Percentiles rank a stretch among this genome's conserved stretches.
Evolutionary conservation across 306 rosid species (phyloP).

Genomic region (Vigna hirtella): DNA sequence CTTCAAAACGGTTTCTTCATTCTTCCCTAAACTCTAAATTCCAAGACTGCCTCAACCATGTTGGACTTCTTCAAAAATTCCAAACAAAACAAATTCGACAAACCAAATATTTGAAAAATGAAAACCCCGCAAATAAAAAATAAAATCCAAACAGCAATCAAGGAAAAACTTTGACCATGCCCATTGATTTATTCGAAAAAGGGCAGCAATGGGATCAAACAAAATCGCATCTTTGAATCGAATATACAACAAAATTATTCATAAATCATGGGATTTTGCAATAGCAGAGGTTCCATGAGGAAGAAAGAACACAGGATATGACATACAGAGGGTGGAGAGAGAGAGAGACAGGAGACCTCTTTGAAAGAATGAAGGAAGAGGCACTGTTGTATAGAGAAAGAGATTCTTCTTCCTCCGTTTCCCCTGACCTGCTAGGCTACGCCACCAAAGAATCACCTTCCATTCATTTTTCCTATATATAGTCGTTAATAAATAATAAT

Average conservation of each 20-base stretch:
- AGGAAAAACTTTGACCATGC: neutral
- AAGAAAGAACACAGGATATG: neutral
- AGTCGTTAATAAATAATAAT: neutral
- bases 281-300: neutral
- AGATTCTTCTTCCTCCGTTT: slow-evolving; percentile 11
- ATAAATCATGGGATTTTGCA: neutral
- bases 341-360: slow-evolving; percentile 7
- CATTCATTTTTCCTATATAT: neutral
- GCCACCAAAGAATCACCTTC: slow-evolving; percentile 30
- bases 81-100: slow-evolving; percentile 22
- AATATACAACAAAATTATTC: neutral
- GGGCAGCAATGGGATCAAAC: neutral
- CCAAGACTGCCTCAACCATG: neutral
- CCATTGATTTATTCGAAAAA: slow-evolving; percentile 2
- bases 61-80: neutral
- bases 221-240: slow-evolving; percentile 42
- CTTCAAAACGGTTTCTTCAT: slow-evolving; percentile 30
- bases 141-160: neutral
- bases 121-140: neutral
- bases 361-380: slow-evolving; percentile 18
- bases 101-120: slow-evolving; percentile 18
- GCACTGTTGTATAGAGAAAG: slow-evolving; percentile 38
- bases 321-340: neutral
- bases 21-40: slow-evolving; percentile 7
- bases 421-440: slow-evolving; percentile 29